Conservation (phyloP, 805 yeast species). For the Saccharomycopsis synnaedendra region DNA sequence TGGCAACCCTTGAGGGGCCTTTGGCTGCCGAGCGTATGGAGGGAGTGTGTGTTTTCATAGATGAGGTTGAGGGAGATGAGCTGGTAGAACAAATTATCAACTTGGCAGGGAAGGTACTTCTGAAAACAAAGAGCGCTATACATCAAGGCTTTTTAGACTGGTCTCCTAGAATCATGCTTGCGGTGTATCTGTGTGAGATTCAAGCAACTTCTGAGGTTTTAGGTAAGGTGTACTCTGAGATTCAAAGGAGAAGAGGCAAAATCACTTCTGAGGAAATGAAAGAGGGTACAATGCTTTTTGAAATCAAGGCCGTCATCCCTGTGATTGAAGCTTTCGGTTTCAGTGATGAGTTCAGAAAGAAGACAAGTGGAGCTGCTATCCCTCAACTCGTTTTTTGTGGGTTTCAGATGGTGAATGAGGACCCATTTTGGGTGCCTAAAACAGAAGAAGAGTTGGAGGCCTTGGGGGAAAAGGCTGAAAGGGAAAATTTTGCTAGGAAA, state of each 20-base stretch:
- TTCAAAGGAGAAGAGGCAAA: conserved; percentile 77
- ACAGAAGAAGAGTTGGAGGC: conserved; percentile 95
- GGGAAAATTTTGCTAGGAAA: conserved; percentile 79
- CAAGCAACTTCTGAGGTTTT: conserved; percentile 91
- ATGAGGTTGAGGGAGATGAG: conserved; percentile 24
- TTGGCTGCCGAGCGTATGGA: conserved; percentile 79
- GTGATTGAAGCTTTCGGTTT: conserved; percentile 96
- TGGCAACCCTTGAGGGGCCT: conserved; percentile 80
- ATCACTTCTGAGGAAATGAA: conserved; percentile 90
- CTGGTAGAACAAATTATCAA: conserved; percentile 21
- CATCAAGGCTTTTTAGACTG: conserved; percentile 62
- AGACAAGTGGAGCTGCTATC: conserved; percentile 93
- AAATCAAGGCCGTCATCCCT: conserved; percentile 74
- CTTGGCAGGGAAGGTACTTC: conserved; percentile 60
- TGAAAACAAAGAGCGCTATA: conserved; percentile 61
- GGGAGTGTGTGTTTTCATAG: conserved; percentile 55
- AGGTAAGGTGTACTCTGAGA: conserved; percentile 92
- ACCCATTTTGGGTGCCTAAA: conserved; percentile 98
- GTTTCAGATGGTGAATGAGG: conserved; percentile 74
- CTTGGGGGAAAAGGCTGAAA: conserved; percentile 83
- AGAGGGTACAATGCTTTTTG: conserved; percentile 96
- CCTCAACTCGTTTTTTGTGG: conserved; percentile 92
- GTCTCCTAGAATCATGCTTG: conserved; percentile 86
- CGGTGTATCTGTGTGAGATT: conserved; percentile 88
- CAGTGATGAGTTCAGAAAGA: conserved; percentile 86